Base-by-base conservation (phyloP, 202 grass and related monocot genomes). In the Digitaria exilis region DNA sequence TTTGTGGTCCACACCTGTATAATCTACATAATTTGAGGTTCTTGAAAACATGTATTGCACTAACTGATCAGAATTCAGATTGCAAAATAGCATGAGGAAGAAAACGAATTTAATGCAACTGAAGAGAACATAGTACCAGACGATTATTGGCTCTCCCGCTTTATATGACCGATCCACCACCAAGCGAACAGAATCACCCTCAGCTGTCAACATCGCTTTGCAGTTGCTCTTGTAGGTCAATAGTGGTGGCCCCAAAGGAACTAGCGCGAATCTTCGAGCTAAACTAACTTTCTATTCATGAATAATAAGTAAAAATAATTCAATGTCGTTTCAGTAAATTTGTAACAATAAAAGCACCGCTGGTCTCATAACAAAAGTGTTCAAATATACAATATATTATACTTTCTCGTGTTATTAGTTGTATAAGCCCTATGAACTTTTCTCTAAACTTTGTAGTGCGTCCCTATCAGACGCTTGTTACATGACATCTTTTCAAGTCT, bases 201-300 rank as follows among this genome's bases (percentile, higher is more conserved):
- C 76, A 87, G 91, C 91, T 79, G 92, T 90, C 90, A 98, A 69
- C 96, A 98, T 98, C 59, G 96, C 87, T 87, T 94, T 98, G 86
- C 93, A 96, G 65, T 96, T 92, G 86, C 96, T 98, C 87, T 98
- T 98, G 93, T 98, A 98, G 62, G 96, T 87, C 75, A 98, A 88
- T 56, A 98, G 86, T 77, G 96, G 96, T 68, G 96, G 96, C 7
- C 96, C 93, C 83, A 98, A 83, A 26, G 96, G 96, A 84, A 98
- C 96, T 82, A 98, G 51, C 1, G 91, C 89, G 84, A 98, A 98
- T 75, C 96, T 92, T 84, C 93, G 90, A 77, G 96, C 96, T 84
- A 98, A 90, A 80, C 89, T 98, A 62, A 98, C 93, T 79, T 96
- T 96, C 96, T 98, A 85, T 80, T 89, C 28, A 75, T 82, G 72